Percentiles rank a stretch among this genome's conserved stretches.
These are phyloP conservation scores for Aegilops tauschii DNA, from an alignment of 176 grass and related monocot genomes.

Conservation along the genomic window DNA sequence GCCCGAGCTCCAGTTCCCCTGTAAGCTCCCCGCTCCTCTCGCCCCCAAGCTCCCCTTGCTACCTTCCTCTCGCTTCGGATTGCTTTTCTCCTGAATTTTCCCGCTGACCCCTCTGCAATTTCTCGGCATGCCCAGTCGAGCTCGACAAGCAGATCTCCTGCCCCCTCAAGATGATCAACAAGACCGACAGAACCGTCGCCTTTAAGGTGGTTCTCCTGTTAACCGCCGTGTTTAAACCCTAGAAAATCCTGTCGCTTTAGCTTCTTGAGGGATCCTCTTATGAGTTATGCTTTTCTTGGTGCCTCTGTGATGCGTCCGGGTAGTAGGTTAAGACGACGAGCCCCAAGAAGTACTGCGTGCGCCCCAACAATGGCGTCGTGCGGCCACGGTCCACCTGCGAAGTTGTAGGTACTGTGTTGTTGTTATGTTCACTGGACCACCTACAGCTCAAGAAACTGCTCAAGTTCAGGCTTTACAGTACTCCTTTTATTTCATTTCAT, in stretches of 20 bases:
- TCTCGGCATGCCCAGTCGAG: conserved; percentile 41
- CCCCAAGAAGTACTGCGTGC: conserved; percentile 81
- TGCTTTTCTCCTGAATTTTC: not conserved
- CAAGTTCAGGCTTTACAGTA: not conserved
- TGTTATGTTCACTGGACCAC: not conserved
- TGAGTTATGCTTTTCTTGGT: conserved; percentile 20
- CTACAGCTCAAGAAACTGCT: conserved; percentile 13
- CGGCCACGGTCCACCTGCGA: conserved; percentile 44
- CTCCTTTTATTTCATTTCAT: not conserved
- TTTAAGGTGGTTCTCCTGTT: conserved; percentile 60
- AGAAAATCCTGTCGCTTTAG: conserved; percentile 4
- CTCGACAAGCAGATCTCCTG: conserved; percentile 72
- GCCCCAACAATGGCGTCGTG: conserved; percentile 69
- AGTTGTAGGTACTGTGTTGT: conserved; percentile 53
- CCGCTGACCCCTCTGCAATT: conserved; percentile 13
- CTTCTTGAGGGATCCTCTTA: conserved; percentile 20
- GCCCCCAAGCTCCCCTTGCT: not conserved
- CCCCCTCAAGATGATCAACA: conserved; percentile 60
- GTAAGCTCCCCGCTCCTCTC: conserved; percentile 22
- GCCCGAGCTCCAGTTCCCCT: conserved; percentile 61
- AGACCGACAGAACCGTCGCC: conserved; percentile 44
- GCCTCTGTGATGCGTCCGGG: conserved; percentile 31
- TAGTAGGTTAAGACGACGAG: conserved; percentile 84
- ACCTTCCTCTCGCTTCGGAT: not conserved
- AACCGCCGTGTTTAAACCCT: conserved; percentile 21